A percentile compares a stretch with the other conserved stretches of the same genome.
Evolutionary conservation across 441 rosid species (phyloP).

Genomic region (Geranium incanum): DNA sequence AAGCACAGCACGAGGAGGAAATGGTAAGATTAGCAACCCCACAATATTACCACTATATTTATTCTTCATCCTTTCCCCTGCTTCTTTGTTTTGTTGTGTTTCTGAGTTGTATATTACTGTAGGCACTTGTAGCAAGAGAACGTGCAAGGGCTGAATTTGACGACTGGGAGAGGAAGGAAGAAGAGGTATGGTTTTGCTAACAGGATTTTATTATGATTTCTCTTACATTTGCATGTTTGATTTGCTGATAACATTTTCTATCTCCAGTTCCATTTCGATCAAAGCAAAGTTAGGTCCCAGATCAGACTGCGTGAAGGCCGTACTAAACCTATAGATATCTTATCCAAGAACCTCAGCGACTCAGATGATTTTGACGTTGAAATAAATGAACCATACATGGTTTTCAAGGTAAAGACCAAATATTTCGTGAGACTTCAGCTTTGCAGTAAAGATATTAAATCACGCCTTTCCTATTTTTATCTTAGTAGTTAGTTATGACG

Average conservation of each 20-base stretch:
- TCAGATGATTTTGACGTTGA: constrained; percentile 77
- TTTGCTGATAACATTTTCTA: constrained; percentile 20
- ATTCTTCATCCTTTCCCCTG: not conserved
- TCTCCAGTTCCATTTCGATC: constrained; percentile 86
- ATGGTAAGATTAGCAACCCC: constrained; percentile 42
- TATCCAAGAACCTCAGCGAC: constrained; percentile 72
- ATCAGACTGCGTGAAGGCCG: constrained; percentile 86
- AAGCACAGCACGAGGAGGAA: constrained; percentile 91
- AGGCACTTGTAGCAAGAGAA: constrained; percentile 89
- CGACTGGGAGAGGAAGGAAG: constrained; percentile 98
- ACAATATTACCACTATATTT: not conserved
- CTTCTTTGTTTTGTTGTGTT: not conserved
- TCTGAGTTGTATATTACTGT: constrained; percentile 20
- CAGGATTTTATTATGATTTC: not conserved
- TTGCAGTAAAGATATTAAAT: not conserved
- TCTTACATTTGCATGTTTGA: constrained; percentile 8
- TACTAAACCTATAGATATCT: constrained; percentile 72
- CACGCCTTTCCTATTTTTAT: not conserved
- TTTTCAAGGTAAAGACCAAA: constrained; percentile 62
- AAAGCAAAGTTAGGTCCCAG: constrained; percentile 87
- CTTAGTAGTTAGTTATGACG: not conserved
- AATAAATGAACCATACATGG: constrained; percentile 74
- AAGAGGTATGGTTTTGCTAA: constrained; percentile 45
- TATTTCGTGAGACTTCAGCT: not conserved
- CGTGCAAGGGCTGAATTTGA: constrained; percentile 96